Evolutionary conservation across 441 rosid species (phyloP).

Genomic region (Aquilaria agallochum): DNA sequence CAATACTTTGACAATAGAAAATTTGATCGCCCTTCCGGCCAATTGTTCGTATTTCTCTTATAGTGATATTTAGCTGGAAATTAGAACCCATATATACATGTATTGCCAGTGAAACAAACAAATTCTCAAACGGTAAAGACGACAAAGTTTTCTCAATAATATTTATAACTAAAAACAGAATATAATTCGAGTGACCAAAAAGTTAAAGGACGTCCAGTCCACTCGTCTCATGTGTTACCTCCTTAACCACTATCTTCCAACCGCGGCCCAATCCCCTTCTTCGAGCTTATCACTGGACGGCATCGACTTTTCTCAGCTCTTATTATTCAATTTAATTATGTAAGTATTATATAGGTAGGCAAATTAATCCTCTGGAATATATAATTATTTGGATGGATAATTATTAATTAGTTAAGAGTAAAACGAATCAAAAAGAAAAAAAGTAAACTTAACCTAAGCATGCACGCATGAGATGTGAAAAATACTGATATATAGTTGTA

Average conservation of each 20-base stretch:
- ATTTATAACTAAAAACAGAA: too few relatives aligned
- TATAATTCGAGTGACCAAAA: conserved; percentile 8
- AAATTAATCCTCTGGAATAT: neutral
- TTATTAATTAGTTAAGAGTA: too few relatives aligned
- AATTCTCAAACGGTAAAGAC: too few relatives aligned
- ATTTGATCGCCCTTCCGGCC: too few relatives aligned
- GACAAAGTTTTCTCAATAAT: too few relatives aligned
- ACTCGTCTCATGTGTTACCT: conserved; percentile 21
- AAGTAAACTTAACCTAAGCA: too few relatives aligned
- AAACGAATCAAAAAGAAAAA: too few relatives aligned
- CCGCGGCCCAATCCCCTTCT: neutral
- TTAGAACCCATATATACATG: neutral
- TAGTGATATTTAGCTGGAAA: neutral
- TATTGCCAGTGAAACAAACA: too few relatives aligned
- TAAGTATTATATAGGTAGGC: neutral
- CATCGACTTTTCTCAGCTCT: conserved; percentile 23
- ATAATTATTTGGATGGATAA: too few relatives aligned
- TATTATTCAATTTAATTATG: neutral
- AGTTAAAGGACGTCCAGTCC: conserved; percentile 14
- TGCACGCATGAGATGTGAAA: too few relatives aligned
- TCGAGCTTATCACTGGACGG: conserved; percentile 25
- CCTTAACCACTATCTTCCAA: conserved; percentile 12
- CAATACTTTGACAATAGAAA: too few relatives aligned
- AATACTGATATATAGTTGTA: too few relatives aligned
- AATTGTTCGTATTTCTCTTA: neutral